Percentiles rank a stretch among this genome's conserved stretches.
phyloP scores from a whole-genome alignment of 2,329 filamentous ascomycete genomes.

The Penicillium sp. region DNA sequence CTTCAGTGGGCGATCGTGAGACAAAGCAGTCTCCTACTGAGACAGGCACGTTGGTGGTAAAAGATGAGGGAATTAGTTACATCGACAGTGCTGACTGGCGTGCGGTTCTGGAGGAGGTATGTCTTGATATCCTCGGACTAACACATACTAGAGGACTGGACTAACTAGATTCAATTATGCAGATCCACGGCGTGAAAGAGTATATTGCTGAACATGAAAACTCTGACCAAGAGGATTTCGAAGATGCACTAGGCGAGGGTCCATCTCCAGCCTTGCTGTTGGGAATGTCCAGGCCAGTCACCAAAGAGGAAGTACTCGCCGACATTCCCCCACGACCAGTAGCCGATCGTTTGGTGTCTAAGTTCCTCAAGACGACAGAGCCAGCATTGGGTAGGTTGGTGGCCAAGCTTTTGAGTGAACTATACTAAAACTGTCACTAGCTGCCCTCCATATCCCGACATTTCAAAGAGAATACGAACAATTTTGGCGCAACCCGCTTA shows the following conservation, averaged over 20 bases:
- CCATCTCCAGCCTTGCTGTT: constrained; percentile 39
- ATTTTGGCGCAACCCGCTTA: constrained; percentile 40
- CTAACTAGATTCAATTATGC: constrained; percentile 12
- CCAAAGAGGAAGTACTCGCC: constrained; percentile 41
- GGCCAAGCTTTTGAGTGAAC: not conserved
- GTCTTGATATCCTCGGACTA: constrained; percentile 23
- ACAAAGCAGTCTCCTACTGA: constrained; percentile 27
- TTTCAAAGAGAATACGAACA: constrained; percentile 43
- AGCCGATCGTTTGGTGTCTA: constrained; percentile 43
- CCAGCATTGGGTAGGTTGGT: constrained; percentile 37
- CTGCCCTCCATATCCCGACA: constrained; percentile 39
- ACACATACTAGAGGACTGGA: not conserved
- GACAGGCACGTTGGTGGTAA: constrained; percentile 41
- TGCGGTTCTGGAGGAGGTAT: constrained; percentile 45
- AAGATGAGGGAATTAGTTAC: constrained; percentile 42
- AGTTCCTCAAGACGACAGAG: constrained; percentile 42
- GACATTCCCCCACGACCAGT: constrained; percentile 40
- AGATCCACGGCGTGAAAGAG: constrained; percentile 46
- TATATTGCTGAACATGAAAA: constrained; percentile 34
- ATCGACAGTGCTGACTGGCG: constrained; percentile 47
- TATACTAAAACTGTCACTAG: constrained; percentile 23
- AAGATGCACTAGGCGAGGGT: constrained; percentile 28
- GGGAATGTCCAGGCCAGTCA: constrained; percentile 32
- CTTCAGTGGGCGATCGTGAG: constrained; percentile 19
- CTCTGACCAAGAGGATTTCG: constrained; percentile 34